Base-by-base conservation (phyloP, 352 stramenopile species). In the Phytophthora litchii region DNA sequence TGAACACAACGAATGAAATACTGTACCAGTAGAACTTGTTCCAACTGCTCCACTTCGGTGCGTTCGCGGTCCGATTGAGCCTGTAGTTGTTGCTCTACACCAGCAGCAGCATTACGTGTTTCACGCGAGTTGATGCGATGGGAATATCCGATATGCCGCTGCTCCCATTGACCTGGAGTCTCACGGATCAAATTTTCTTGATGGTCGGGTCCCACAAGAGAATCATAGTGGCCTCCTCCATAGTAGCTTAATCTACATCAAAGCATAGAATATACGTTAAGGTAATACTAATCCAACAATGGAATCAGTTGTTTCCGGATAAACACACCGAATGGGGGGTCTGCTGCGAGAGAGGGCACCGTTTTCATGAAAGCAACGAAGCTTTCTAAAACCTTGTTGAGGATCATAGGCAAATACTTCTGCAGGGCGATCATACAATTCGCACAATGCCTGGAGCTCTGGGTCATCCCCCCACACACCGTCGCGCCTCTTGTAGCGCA, bases 401-500 rank as follows among this genome's bases (percentile, higher is more conserved):
- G 67, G 52, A 51, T 97, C 88, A 59, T 96, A 97, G 11, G 87
- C 84, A 67, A 92, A 98, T 32, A 98, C 89, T 68, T 98, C 80
- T 0, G 89, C 89, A 2, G 88, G 76, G 21, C 92, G 87, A 47
- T 97, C 84, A 62, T 98, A 98, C 3, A 99, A 68, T 72, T 99
- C 96, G 40, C 84, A 96, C 52, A 98, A 92, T 23, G 96, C 86
- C 35, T 98, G 96, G 35, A 99, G 92, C 80, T 99, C 96, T 2
- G 93, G 89, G 63, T 98, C 96, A 60, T 98, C 97, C 12, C 95
- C 96, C 82, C 97, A 97, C 6, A 98, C 92, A 32, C 92, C 94
- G 44, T 90, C 67, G 20, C 83, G 76, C 4, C 94, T 81, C 67
- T 98, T 99, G 42, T 95, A 67, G 12, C 60, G 50, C 45, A 99